Conservation (phyloP, 768 basidiomycete genomes). For the Lentinula raphanica region DNA sequence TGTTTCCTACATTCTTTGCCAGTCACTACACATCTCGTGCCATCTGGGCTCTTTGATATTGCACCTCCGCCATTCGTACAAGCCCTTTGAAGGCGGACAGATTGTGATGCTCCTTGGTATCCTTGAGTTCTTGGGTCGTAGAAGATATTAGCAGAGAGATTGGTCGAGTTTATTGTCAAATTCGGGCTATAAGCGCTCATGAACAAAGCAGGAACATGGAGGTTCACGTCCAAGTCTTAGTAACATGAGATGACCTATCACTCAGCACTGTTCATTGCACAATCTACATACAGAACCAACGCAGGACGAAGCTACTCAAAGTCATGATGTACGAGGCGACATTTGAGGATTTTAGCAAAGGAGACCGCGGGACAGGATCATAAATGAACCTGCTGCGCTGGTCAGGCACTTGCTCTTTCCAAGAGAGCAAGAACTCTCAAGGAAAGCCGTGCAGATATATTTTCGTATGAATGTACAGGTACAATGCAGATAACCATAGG, state of each 20-base stretch:
- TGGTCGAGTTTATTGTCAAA: background rate
- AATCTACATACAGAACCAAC: too few species aligned
- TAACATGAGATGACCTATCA: too few species aligned
- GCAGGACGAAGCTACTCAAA: too few species aligned
- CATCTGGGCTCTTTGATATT: conserved; percentile 66
- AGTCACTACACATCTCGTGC: conserved; percentile 61
- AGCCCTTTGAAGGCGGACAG: conserved; percentile 56
- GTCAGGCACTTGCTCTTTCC: conserved; percentile 76
- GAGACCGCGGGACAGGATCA: conserved; percentile 74
- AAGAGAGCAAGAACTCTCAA: conserved; percentile 34
- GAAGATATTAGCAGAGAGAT: conserved; percentile 28
- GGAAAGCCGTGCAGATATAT: conserved; percentile 29
- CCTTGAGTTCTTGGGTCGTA: conserved; percentile 37
- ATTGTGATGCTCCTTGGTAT: conserved; percentile 31
- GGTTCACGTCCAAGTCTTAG: background rate
- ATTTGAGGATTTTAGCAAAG: background rate
- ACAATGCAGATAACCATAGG: conserved; percentile 2
- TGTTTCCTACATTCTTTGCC: conserved; percentile 66
- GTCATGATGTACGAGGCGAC: too few species aligned
- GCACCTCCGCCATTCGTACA: conserved; percentile 59
- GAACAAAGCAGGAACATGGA: background rate
- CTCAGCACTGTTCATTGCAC: too few species aligned
- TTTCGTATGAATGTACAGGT: conserved; percentile 5
- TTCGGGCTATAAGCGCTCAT: conserved; percentile 1
- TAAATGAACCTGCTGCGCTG: conserved; percentile 61